These are phyloP conservation scores for Ophiorrhiza pumila DNA, from an alignment of 257 asterid species.

Conservation along the genomic window DNA sequence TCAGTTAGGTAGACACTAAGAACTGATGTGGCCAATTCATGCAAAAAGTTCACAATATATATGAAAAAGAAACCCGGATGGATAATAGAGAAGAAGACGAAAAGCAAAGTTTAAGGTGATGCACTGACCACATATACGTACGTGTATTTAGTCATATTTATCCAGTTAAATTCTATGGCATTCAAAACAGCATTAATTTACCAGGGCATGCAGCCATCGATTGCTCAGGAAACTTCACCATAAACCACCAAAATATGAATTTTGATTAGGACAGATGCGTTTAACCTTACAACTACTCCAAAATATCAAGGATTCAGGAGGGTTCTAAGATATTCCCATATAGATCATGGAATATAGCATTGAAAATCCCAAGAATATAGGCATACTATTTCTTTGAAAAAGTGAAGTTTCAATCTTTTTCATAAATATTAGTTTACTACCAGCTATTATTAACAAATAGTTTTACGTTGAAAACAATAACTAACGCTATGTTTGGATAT, in stretches of 20 bases:
- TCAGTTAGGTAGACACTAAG: too few relatives aligned
- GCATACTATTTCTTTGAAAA: too few relatives aligned
- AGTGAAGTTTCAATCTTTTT: neutral
- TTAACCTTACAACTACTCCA: slow-evolving; percentile 9
- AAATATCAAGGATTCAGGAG: slow-evolving; percentile 9
- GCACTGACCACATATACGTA: neutral
- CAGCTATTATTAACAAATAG: neutral
- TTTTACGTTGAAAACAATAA: too few relatives aligned
- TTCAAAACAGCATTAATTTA: neutral
- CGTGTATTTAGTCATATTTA: neutral
- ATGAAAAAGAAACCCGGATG: neutral
- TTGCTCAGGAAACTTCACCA: neutral
- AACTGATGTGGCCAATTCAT: neutral
- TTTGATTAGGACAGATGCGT: slow-evolving; percentile 10
- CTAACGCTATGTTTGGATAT: too few relatives aligned
- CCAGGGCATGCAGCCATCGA: neutral
- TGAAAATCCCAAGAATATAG: neutral
- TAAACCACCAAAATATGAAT: neutral
- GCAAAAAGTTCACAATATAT: neutral
- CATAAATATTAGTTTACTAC: neutral
- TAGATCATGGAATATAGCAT: neutral
- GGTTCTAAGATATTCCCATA: slow-evolving; percentile 12
- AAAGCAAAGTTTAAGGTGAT: slow-evolving; percentile 8
- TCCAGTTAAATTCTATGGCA: slow-evolving; percentile 11
- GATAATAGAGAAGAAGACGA: neutral